Evolutionary conservation across 2,329 filamentous ascomycete species (phyloP).

Genomic region (Salinomyces thailandicus): DNA sequence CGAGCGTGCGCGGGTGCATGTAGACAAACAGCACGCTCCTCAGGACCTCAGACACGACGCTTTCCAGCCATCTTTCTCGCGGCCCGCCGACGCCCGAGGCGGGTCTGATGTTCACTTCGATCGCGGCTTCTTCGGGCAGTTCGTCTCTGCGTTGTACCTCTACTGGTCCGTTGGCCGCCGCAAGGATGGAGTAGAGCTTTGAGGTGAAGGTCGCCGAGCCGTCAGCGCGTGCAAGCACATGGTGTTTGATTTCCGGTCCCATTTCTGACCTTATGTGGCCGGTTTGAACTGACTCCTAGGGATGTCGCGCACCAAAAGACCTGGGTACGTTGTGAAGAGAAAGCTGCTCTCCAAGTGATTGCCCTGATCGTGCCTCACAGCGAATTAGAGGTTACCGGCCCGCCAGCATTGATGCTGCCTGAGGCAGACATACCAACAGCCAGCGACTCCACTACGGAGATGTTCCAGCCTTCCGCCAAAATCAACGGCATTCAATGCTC

Average conservation of each 20-base stretch:
- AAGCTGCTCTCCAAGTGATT: no score
- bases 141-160: slow-evolving; percentile 85
- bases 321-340: no score
- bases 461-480: no score
- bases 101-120: slow-evolving; percentile 85
- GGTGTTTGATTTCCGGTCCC: slow-evolving; percentile 24
- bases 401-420: no score
- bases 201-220: slow-evolving; percentile 70
- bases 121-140: slow-evolving; percentile 76
- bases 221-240: slow-evolving; percentile 56
- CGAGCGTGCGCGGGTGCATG: slow-evolving; percentile 63
- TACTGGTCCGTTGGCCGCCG: slow-evolving; percentile 83
- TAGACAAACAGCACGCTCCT: slow-evolving; percentile 64
- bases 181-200: slow-evolving; percentile 69
- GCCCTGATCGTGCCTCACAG: no score
- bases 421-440: no score
- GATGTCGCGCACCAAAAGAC: no score
- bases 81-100: slow-evolving; percentile 63
- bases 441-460: no score
- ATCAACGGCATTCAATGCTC: no score
- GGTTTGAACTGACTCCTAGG: no score
- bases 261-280: no score
- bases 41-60: slow-evolving; percentile 59
- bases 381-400: no score
- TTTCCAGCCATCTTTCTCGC: slow-evolving; percentile 63